Evolutionary conservation across 2,329 filamentous ascomycete genomes (phyloP).

Genomic region (Fusarium proliferatum): DNA sequence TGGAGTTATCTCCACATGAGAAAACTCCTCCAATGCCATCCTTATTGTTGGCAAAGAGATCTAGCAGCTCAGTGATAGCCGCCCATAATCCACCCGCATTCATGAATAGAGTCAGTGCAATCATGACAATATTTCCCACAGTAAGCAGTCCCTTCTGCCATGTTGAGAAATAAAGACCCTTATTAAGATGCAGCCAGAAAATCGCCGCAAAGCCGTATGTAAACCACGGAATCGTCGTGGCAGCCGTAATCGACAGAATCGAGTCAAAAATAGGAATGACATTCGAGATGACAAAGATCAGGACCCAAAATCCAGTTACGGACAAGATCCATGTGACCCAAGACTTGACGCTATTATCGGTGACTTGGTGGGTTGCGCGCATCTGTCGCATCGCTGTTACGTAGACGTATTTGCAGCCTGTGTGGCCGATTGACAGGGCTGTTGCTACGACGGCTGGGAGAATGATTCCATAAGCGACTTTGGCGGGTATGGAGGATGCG

Average conservation of each 20-base stretch:
- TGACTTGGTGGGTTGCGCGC: slow-evolving; percentile 33
- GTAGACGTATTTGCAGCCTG: slow-evolving; percentile 44
- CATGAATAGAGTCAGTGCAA: slow-evolving; percentile 37
- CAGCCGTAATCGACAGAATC: slow-evolving; percentile 42
- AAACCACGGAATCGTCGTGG: slow-evolving; percentile 45
- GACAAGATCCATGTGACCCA: slow-evolving; percentile 45
- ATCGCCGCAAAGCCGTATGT: slow-evolving; percentile 41
- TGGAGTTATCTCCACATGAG: slow-evolving; percentile 37
- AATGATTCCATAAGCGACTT: slow-evolving; percentile 44
- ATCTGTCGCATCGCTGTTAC: slow-evolving; percentile 33
- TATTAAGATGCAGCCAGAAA: slow-evolving; percentile 44
- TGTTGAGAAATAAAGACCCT: slow-evolving; percentile 18
- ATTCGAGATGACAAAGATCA: slow-evolving; percentile 44
- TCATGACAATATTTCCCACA: slow-evolving; percentile 33
- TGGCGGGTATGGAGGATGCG: slow-evolving; percentile 35
- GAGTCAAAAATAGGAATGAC: slow-evolving; percentile 47
- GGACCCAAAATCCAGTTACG: slow-evolving; percentile 38
- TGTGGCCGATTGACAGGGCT: slow-evolving; percentile 41
- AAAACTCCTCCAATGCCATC: slow-evolving; percentile 37
- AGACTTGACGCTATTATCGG: slow-evolving; percentile 37
- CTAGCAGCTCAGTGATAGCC: slow-evolving; percentile 37
- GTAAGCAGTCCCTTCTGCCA: slow-evolving; percentile 39
- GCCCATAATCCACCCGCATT: slow-evolving; percentile 44
- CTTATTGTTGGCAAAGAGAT: slow-evolving; percentile 23
- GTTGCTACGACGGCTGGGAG: slow-evolving; percentile 42